Percentiles rank a stretch among this genome's conserved stretches.
Conservation (phyloP, 305 asterid species). For the Lippia alba region DNA sequence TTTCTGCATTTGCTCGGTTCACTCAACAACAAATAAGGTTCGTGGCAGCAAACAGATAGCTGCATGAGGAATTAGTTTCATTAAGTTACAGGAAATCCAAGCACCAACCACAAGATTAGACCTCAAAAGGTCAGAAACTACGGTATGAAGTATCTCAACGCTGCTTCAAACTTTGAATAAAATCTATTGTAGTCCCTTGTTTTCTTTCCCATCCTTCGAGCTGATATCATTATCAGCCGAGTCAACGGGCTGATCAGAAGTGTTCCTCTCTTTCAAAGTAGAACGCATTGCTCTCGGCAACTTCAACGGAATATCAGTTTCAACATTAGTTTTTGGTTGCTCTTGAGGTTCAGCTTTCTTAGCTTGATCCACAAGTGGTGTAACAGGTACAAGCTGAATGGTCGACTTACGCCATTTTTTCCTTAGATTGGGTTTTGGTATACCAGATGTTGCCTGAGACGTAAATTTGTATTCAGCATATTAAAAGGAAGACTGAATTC, state of each 20-base stretch:
- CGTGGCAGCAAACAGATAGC: not conserved
- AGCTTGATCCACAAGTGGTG: constrained; percentile 47
- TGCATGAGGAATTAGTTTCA: not conserved
- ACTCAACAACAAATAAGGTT: not conserved
- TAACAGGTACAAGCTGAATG: constrained; percentile 86
- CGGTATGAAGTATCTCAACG: not conserved
- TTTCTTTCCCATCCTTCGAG: constrained; percentile 65
- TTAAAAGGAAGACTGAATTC: too few species aligned
- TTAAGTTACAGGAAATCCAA: not conserved
- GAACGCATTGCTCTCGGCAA: constrained; percentile 80
- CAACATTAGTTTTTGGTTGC: constrained; percentile 51
- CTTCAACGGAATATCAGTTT: constrained; percentile 58
- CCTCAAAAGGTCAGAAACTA: not conserved
- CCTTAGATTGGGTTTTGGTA: constrained; percentile 65
- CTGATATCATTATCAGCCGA: constrained; percentile 38
- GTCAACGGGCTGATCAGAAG: constrained; percentile 48
- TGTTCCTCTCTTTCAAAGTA: constrained; percentile 63
- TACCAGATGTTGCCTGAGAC: constrained; percentile 57
- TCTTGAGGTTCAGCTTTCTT: constrained; percentile 40
- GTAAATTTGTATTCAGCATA: constrained; percentile 2
- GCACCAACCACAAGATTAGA: not conserved
- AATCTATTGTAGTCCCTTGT: constrained; percentile 40
- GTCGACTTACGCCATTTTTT: constrained; percentile 82
- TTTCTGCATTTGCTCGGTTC: not conserved
- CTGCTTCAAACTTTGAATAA: too few species aligned